Evolutionary conservation across 306 rosid genomes (phyloP), one percentile per base, ranked within the genome.

Genomic region (Cicer pinnatifidum): DNA sequence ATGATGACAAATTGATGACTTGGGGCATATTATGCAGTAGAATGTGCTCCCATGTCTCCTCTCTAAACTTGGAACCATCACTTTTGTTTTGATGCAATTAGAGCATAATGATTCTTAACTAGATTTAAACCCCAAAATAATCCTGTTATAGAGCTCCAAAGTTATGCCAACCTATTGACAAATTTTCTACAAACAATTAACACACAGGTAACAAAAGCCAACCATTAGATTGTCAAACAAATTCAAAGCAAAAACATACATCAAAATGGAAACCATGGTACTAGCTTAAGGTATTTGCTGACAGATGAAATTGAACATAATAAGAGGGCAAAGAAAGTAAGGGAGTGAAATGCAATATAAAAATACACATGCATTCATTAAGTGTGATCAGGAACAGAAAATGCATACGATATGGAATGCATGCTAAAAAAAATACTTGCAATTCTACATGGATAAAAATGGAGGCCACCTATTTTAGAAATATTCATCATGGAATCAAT

Each of bases 201-300:
- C 51, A 40, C n/a, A 8, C 2, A 40, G 48, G 17, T 63, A 39
- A 38, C 23, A 41, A 64, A 28, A 28, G 70, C 15, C 37, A 16
- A 9, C 53, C 8, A 39, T 15, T 66, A 4, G 10, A 44, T 66
- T 44, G 71, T 66, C 61, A 37, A 56, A 37, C 62, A 50, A 33
- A 69, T 51, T 13, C 74, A 50, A 37, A 69, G 37, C 62, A 52
- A 51, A 71, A 38, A 17, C 37, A 52, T 52, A 54, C 66, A 71
- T 57, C 67, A 56, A 41, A 71, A 41, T 40, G 52, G 17, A 38
- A 71, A 41, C 41, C 43, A 41, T 41, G 53, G 41, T 23, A 43
- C 33, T 56, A 41, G 65, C 65, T 15, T 12, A 19, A 40, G 65
- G 56, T 70, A 70, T 53, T 53, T 17, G 19, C 11, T 72, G 48